Evolutionary conservation across 164 flowering plant species (phyloP), one percentile per base, ranked within the genome.

Genomic region (Warburgia ugandensis): DNA sequence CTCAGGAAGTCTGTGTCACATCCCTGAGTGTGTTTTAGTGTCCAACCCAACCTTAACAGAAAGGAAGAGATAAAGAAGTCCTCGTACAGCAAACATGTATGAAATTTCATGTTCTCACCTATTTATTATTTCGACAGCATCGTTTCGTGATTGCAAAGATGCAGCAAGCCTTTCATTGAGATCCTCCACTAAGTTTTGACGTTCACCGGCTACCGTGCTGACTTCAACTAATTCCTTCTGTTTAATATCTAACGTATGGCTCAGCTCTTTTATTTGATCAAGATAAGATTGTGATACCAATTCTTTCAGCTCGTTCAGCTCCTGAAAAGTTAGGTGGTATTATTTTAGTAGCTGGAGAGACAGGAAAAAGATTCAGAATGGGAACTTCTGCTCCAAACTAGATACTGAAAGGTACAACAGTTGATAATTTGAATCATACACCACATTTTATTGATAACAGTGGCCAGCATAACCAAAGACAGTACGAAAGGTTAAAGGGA

Each of bases 101-200:
- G 2, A 27, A 52, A 39, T 38, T 17, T 9, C 5, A 42, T 12
- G n/a, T 8, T 41, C 56, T 68, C 62, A 88, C 98, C 90, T 83
- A 45, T 64, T 66, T 29, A 88, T 69, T 53, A 88, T 71, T 65
- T 80, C 94, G 73, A 79, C 81, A 37, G 95, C 94, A 66, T 92
- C 99, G 42, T 40, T 53, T 51, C 81, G 78, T 51, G 99, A 88
- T 61, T 86, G 97, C 54, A 65, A 56, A 55, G 89, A 77, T 44
- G 91, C 81, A 64, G 52, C 53, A 42, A 88, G 87, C 62, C 87
- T 73, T 69, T 75, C 80, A 60, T 70, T 74, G 25, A 88, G 80
- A 68, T 84, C 96, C 53, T 75, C 89, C 21, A 82, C 53, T 10
- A 73, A 61, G 65, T 82, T 83, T 46, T 82, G 84, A 61, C 77